Conservation (phyloP, 805 yeast species). For the Suhomyces sp. region DNA sequence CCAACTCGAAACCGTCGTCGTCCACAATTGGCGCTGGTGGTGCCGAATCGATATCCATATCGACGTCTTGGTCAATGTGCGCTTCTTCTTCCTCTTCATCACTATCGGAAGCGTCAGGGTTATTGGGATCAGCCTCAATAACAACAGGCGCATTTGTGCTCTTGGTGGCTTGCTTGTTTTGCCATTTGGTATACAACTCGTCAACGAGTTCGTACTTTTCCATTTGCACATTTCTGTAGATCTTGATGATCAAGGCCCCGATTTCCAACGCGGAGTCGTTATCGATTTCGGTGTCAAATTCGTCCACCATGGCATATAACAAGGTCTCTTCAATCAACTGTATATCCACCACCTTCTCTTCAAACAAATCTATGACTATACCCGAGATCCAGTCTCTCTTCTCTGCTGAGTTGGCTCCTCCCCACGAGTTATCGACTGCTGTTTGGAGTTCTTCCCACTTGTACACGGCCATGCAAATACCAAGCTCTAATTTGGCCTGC, state of each 20-base stretch:
- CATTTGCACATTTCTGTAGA: slow-evolving; percentile 61
- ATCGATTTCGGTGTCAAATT: slow-evolving; percentile 84
- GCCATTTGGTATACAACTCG: slow-evolving; percentile 56
- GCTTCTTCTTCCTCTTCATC: slow-evolving; percentile 48
- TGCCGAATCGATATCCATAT: slow-evolving; percentile 31
- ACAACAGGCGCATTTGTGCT: slow-evolving; percentile 36
- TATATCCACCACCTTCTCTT: slow-evolving; percentile 65
- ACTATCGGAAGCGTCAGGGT: slow-evolving; percentile 53
- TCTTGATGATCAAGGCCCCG: slow-evolving; percentile 61
- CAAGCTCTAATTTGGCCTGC: slow-evolving; percentile 87
- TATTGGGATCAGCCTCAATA: slow-evolving; percentile 58
- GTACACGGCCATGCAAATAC: slow-evolving; percentile 87
- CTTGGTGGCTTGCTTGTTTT: slow-evolving; percentile 44
- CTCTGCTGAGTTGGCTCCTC: slow-evolving; percentile 86
- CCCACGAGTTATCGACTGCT: slow-evolving; percentile 94
- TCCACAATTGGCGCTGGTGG: slow-evolving; percentile 67
- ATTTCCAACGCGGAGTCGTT: slow-evolving; percentile 81
- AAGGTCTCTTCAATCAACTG: slow-evolving; percentile 81
- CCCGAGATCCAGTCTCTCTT: slow-evolving; percentile 96
- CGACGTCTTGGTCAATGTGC: slow-evolving; percentile 30
- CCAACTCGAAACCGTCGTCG: slow-evolving; percentile 93
- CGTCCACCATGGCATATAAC: slow-evolving; percentile 89
- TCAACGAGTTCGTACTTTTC: slow-evolving; percentile 57
- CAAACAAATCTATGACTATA: slow-evolving; percentile 73
- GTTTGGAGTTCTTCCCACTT: slow-evolving; percentile 84